A percentile compares a stretch with the other conserved stretches of the same genome.
phyloP scores from a whole-genome alignment of 176 grass and related monocot species.

The Stipa capillata region DNA sequence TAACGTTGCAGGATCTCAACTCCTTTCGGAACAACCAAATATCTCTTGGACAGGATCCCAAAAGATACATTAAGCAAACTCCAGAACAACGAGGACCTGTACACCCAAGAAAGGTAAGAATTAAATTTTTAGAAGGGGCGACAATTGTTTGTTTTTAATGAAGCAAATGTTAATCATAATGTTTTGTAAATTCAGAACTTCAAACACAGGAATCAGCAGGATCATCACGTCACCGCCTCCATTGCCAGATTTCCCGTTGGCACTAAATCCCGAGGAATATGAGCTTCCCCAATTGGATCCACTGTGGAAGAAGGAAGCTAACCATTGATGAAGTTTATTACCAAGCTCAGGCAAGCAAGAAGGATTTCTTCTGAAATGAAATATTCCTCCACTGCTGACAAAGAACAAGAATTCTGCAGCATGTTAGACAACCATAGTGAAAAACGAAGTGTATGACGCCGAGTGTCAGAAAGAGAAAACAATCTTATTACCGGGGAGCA shows the following conservation, averaged over 20 bases:
- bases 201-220: background rate
- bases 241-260: slow-evolving; percentile 67
- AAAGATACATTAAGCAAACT: slow-evolving; percentile 64
- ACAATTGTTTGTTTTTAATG: background rate
- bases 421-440: background rate
- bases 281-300: slow-evolving; percentile 56
- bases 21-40: slow-evolving; percentile 76
- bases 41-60: slow-evolving; percentile 63
- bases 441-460: background rate
- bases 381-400: background rate
- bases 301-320: slow-evolving; percentile 47
- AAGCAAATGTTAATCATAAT: slow-evolving; percentile 11
- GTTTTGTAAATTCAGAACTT: slow-evolving; percentile 22
- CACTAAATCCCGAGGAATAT: slow-evolving; percentile 71
- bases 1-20: slow-evolving; percentile 47
- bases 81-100: slow-evolving; percentile 50
- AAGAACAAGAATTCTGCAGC: background rate
- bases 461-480: background rate
- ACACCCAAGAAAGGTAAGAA: slow-evolving; percentile 64
- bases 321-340: slow-evolving; percentile 9
- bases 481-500: background rate
- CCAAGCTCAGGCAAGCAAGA: background rate
- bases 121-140: background rate
- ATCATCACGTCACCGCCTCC: slow-evolving; percentile 41
- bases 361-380: background rate